Evolutionary conservation across 169 alveolate genomes (phyloP), one percentile per base, ranked within the genome.

Genomic region (Eimeria praecox): DNA sequence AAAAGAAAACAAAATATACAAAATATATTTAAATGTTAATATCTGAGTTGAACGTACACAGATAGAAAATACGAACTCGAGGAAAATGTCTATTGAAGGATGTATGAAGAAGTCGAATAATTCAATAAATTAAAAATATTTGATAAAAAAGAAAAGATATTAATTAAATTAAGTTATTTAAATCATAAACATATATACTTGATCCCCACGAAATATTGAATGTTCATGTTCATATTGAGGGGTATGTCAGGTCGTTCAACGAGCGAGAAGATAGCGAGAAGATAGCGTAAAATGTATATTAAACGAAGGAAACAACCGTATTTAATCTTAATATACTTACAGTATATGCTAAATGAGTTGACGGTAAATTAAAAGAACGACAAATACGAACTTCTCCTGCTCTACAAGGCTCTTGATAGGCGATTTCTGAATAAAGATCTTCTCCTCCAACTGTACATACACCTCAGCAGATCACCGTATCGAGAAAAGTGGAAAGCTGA

Each of bases 311-410:
- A 49, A 49, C 56, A 49, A 12, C n/a, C 56, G 12, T 49, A 12
- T 49, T 49, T 49, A 49, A 12, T 8, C 5, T 5, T 49, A 49
- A 49, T 5, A 49, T 49, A 12, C 56, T 49, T 38, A 89, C 95
- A 24, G 95, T 89, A 52, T 89, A 89, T 12, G 82, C 71, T 18
- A 89, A 44, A 80, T 89, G 95, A 3, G 95, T 64, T 10, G 95
- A 89, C 9, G 95, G 95, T 10, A 89, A 77, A 35, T 89, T 66
- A 86, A 89, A 89, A 18, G 95, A 89, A 54, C 95, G 87, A 49
- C 95, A 89, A 71, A 89, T 66, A 52, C 95, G 86, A 9, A 87
- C 87, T 59, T 89, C 95, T 66, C 95, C 95, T 9, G 95, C 95
- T 9, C 69, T 40, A 87, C 95, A 89, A 24, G 35, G 33, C 2